Conservation (phyloP, 805 yeast species). For the Starmerella etchellsii region DNA sequence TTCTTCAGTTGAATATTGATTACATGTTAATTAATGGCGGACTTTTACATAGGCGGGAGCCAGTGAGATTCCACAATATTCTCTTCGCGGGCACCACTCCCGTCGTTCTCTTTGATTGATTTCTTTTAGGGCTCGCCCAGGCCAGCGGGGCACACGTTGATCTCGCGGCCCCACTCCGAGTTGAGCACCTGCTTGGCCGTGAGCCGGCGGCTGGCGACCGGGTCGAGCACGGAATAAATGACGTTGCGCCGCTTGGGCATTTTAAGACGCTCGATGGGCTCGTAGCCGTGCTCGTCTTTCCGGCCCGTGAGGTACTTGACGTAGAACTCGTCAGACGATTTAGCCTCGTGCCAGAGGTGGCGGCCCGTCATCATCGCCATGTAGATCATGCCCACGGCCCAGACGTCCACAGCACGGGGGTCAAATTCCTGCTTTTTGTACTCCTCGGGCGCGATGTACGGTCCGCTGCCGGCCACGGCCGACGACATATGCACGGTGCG, state of each 20-base stretch:
- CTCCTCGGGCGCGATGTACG: conserved; percentile 88
- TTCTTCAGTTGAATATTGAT: too few relatives aligned
- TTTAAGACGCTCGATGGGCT: conserved; percentile 74
- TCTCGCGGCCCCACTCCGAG: conserved; percentile 91
- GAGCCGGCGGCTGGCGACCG: conserved; percentile 71
- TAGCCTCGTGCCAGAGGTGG: conserved; percentile 78
- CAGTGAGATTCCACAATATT: too few relatives aligned
- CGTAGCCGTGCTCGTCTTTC: conserved; percentile 72
- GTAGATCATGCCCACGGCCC: conserved; percentile 76
- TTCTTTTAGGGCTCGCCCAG: conserved; percentile 25
- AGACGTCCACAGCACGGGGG: conserved; percentile 66
- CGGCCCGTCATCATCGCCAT: conserved; percentile 79
- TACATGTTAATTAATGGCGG: too few relatives aligned
- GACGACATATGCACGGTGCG: conserved; percentile 46
- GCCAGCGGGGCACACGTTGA: conserved; percentile 63
- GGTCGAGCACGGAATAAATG: conserved; percentile 81
- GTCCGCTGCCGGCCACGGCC: conserved; percentile 74
- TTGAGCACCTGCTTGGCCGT: conserved; percentile 76
- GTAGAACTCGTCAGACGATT: conserved; percentile 64
- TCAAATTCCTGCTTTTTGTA: conserved; percentile 45
- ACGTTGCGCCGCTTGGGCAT: conserved; percentile 85
- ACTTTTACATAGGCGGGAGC: too few relatives aligned
- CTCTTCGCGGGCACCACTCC: too few relatives aligned
- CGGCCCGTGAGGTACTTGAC: conserved; percentile 60
- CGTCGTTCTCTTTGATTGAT: too few relatives aligned